Evolutionary conservation across 257 asterid genomes (phyloP), one percentile per base, ranked within the genome.

Genomic region (Coffea eugenioides): DNA sequence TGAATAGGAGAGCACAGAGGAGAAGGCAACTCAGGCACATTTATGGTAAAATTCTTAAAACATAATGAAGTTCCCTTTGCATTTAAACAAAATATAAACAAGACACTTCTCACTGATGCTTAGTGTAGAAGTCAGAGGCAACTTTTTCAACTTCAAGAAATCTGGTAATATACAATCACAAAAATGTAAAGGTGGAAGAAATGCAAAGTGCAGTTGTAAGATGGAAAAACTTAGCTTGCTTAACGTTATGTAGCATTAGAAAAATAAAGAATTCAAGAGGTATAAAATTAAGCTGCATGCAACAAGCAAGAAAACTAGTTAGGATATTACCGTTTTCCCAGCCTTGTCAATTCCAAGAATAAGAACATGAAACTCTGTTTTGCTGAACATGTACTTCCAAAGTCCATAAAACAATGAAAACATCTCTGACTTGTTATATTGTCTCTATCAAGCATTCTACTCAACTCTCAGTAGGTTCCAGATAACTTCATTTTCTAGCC

Each of bases 321-420:
- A 83, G 82, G 27, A 79, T 66, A 84, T 81, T 91, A 94, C 98
- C 59, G 98, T 94, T 91, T 94, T 94, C 45, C 98, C 98, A 71
- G 97, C 92, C 87, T 94, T 92, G 88, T 92, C 98, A 21, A 92
- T 94, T 77, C 98, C 98, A n/a, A 94, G 96, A 85, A 92, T 94
- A 84, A 94, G 98, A 89, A 94, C 91, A 85, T 90, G 98, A 80
- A 92, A 90, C 90, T 94, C 97, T 67, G 88, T 89, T 92, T 92
- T 94, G 92, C 92, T 92, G 91, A 92, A 85, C 87, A 89, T 85
- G 87, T 92, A 83, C 77, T 94, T 90, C 91, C 91, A 94, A 59
- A 94, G 90, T 83, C 98, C 98, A 84, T 90, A 94, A 79, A 88
- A 89, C 75, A 92, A 88, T 27, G 98, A 91, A 90, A 94, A 92